Conservation (phyloP, 2,329 filamentous ascomycete species). For the Zymoseptoria brevis region DNA sequence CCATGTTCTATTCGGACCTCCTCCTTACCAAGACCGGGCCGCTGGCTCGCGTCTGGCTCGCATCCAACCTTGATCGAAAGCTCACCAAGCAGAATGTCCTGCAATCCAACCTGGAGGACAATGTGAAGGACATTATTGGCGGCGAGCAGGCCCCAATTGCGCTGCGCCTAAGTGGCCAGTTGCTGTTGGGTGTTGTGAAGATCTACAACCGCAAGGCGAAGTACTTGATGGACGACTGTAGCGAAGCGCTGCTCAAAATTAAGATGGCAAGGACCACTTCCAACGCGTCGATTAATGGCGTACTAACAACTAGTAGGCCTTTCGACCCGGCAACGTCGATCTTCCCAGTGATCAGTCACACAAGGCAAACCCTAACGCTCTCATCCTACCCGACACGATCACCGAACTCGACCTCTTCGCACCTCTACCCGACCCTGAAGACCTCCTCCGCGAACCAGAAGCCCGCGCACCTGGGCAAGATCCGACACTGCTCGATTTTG, state of each 20-base stretch:
- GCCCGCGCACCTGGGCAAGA: constrained; percentile 30
- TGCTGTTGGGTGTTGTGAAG: constrained; percentile 88
- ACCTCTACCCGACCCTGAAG: constrained; percentile 69
- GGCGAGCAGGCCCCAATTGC: constrained; percentile 92
- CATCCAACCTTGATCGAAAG: constrained; percentile 96
- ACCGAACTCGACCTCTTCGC: constrained; percentile 85
- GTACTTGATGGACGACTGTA: constrained; percentile 94
- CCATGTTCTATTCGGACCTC: constrained; percentile 96
- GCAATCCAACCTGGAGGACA: constrained; percentile 88
- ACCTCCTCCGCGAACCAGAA: constrained; percentile 52
- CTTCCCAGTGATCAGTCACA: constrained; percentile 71
- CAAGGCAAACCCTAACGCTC: constrained; percentile 71
- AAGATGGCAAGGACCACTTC: constrained; percentile 70
- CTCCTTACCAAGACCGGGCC: constrained; percentile 95
- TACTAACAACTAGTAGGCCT: constrained; percentile 54
- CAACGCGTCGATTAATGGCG: not conserved
- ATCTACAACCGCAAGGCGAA: constrained; percentile 97
- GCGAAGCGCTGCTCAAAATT: constrained; percentile 94
- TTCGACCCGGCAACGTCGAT: constrained; percentile 93
- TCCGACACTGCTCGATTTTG: constrained; percentile 46
- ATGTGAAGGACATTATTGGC: constrained; percentile 89
- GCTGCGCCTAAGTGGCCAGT: constrained; percentile 83
- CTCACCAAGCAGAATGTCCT: constrained; percentile 94
- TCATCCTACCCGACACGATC: constrained; percentile 84
- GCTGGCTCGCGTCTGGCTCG: constrained; percentile 94